Base-by-base conservation (phyloP, 1,139 yeast genomes). In the Arxiozyma slooffiae region DNA sequence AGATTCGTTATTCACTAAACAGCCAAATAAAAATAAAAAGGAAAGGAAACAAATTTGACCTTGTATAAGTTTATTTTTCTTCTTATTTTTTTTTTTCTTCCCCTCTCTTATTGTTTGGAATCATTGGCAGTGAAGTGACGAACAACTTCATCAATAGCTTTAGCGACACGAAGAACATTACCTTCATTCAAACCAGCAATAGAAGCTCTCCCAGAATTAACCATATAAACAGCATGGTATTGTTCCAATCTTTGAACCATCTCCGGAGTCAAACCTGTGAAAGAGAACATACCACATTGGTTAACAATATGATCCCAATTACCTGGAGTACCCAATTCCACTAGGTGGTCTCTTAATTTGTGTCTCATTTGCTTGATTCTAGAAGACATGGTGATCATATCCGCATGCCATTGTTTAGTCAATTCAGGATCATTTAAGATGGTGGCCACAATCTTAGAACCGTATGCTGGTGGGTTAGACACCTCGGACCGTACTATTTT, bases 251-350 rank as follows among this genome's bases (percentile, higher is more conserved):
- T 77, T 52, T 78, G 79, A 49, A 87, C 97, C 80, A 88, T 92
- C 48, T 82, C 87, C 24, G 84, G 75, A 22, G 77, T 71, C 60
- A 92, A 76, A 1, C 96, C 97, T 24, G 97, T 90, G 71, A 82
- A 92, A 50, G 96, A 88, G 70, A 92, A 92, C 98, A 92, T 92
- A 60, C 98, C 98, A 54, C 87, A 85, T 72, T 92, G 97, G 57
- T 78, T 76, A 50, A 86, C 87, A 61, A 92, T 87, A 70, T 90
- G 97, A 59, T 83, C 87, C 98, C 98, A 92, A 67, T 76, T 80
- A 51, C 95, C 95, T 48, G 94, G 92, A 46, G 97, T 88, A 16
- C 79, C 77, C 57, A 87, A 78, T 47, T 71, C 69, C 53, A 78
- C 79, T 57, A 89, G 77, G 59, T 77, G 75, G 54, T 74, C 73